Evolutionary conservation across 1,139 yeast species (phyloP).

Genomic region (Hansenula lynferdii): DNA sequence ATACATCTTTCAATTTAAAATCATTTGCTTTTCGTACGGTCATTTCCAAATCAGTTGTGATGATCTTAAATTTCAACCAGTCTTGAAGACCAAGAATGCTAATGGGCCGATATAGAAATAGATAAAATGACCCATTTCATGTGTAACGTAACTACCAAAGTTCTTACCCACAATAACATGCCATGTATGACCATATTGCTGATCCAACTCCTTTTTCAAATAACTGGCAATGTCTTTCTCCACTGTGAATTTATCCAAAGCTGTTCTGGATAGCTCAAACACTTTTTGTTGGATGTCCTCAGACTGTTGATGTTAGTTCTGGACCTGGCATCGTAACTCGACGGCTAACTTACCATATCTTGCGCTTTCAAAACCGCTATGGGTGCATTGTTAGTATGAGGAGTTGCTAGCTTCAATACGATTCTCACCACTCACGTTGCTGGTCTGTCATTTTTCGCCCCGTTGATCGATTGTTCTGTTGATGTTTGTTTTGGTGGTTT

Average conservation of each 20-base stretch:
- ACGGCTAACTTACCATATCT: conserved; percentile 32
- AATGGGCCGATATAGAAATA: conserved; percentile 80
- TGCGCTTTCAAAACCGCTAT: conserved; percentile 36
- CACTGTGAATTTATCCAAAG: conserved; percentile 42
- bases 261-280: conserved; percentile 52
- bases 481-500: not conserved
- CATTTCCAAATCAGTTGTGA: not conserved
- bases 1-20: not conserved
- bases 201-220: conserved; percentile 72
- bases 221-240: conserved; percentile 79
- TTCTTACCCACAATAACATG: conserved; percentile 92
- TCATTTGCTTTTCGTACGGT: not conserved
- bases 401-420: too few relatives aligned
- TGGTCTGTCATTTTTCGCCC: not conserved
- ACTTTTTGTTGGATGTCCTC: conserved; percentile 57
- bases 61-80: conserved; percentile 32
- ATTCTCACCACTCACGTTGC: conserved; percentile 4
- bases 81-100: conserved; percentile 81
- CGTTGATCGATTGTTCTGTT: not conserved
- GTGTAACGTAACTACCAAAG: conserved; percentile 93
- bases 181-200: conserved; percentile 79
- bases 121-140: conserved; percentile 74
- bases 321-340: not conserved
- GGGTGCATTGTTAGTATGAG: conserved; percentile 5
- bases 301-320: conserved; percentile 25